Evolutionary conservation across 345 rosid genomes (phyloP).

Genomic region (Eucalyptus dawsonii): DNA sequence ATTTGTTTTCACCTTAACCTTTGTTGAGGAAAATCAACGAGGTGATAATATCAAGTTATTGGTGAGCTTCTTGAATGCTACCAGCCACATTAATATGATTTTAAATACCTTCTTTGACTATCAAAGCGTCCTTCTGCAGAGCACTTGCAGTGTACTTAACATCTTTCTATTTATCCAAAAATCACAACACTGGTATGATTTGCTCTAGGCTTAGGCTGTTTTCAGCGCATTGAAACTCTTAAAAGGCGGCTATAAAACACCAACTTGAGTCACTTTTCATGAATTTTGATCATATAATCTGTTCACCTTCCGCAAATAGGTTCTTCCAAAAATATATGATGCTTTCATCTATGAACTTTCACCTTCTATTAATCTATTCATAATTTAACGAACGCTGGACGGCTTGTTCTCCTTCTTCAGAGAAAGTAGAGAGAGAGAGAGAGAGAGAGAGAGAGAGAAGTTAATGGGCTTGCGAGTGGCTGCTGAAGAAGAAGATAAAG

Average conservation of each 20-base stretch:
- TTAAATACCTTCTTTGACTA: not conserved
- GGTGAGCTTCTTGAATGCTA: not conserved
- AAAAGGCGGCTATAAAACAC: not conserved
- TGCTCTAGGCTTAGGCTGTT: not conserved
- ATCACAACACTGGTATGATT: not conserved
- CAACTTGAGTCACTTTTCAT: not conserved
- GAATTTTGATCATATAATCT: not conserved
- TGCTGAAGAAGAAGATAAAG: not conserved
- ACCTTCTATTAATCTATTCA: not conserved
- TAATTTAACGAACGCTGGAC: not conserved
- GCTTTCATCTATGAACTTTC: not conserved
- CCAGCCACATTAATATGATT: not conserved
- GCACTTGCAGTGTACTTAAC: not conserved
- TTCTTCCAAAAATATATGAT: not conserved
- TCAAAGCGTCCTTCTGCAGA: not conserved
- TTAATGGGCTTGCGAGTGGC: not conserved
- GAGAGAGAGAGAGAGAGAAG: not conserved
- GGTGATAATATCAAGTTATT: not conserved
- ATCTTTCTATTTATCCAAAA: not conserved
- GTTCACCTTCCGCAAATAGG: not conserved
- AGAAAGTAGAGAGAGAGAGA: not conserved
- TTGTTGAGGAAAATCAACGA: not conserved
- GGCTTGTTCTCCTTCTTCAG: not conserved
- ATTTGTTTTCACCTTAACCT: not conserved
- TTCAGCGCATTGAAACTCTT: not conserved